These are phyloP conservation scores for Volutella citrinella DNA, from an alignment of 2,329 filamentous ascomycete species.

Conservation along the genomic window DNA sequence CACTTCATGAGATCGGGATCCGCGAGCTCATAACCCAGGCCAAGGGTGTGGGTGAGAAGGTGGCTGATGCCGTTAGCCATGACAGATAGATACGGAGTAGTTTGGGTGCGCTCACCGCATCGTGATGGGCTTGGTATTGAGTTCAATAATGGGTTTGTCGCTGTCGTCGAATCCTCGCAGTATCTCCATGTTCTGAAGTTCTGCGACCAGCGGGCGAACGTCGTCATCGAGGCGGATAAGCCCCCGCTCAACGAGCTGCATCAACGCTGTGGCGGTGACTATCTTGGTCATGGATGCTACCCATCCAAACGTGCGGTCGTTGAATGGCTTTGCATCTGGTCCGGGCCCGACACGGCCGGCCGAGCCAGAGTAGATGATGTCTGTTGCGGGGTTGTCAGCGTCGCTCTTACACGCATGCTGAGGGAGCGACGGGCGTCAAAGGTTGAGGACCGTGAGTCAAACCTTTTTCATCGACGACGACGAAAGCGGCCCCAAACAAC, in stretches of 20 bases:
- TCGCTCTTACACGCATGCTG: too few relatives aligned
- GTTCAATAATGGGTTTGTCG: slow-evolving; percentile 35
- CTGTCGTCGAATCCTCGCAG: slow-evolving; percentile 35
- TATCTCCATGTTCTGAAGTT: slow-evolving; percentile 32
- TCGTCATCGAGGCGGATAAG: slow-evolving; percentile 36
- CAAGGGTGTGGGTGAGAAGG: slow-evolving; percentile 49
- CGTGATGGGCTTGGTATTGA: slow-evolving; percentile 36
- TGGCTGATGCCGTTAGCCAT: slow-evolving; percentile 20
- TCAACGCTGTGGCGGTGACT: slow-evolving; percentile 33
- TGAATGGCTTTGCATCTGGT: slow-evolving; percentile 27
- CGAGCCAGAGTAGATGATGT: slow-evolving; percentile 32
- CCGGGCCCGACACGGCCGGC: slow-evolving; percentile 35
- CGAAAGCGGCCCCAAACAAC: slow-evolving; percentile 35
- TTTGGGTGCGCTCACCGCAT: slow-evolving; percentile 26
- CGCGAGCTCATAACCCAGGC: slow-evolving; percentile 41
- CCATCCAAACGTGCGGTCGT: slow-evolving; percentile 31
- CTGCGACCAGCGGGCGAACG: slow-evolving; percentile 30
- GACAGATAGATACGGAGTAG: background rate
- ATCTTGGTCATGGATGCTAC: slow-evolving; percentile 44
- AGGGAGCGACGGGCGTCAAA: too few relatives aligned
- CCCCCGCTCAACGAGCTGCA: slow-evolving; percentile 39
- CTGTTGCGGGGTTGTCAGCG: slow-evolving; percentile 18
- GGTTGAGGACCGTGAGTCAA: background rate
- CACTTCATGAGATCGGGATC: slow-evolving; percentile 40
- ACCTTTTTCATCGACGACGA: slow-evolving; percentile 32